phyloP scores from a whole-genome alignment of 257 asterid genomes.

The Ligustrum vulgare region DNA sequence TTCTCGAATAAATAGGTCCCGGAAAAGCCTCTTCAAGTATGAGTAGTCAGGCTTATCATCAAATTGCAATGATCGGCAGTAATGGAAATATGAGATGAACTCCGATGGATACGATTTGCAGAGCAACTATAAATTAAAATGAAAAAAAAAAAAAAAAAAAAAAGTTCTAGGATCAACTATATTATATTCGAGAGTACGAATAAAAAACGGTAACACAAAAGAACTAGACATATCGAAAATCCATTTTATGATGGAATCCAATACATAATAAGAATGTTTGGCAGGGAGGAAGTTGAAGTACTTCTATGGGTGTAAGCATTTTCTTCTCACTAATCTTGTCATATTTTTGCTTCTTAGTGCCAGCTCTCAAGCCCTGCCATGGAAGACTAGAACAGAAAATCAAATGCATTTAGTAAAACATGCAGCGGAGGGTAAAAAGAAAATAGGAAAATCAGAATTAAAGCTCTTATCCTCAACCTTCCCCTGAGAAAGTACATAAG shows the following conservation, averaged over 20 bases:
- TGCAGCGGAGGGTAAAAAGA: not conserved
- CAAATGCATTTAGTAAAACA: not conserved
- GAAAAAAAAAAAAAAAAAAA: not conserved
- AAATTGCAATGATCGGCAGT: conserved; percentile 54
- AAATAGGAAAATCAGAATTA: not conserved
- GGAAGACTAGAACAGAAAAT: conserved; percentile 39
- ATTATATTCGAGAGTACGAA: not conserved
- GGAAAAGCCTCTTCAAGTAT: conserved; percentile 54
- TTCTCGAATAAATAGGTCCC: conserved; percentile 54
- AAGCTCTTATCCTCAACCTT: conserved; percentile 31
- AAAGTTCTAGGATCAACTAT: not conserved
- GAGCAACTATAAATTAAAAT: conserved; percentile 29
- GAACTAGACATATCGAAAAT: not conserved
- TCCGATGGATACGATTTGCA: conserved; percentile 54
- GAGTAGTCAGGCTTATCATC: conserved; percentile 61
- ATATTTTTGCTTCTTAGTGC: conserved; percentile 54
- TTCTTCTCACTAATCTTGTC: conserved; percentile 58
- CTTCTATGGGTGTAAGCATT: conserved; percentile 57
- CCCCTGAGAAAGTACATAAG: conserved; percentile 57
- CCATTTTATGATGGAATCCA: not conserved
- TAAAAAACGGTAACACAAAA: not conserved
- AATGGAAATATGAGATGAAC: conserved; percentile 50
- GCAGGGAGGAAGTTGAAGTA: conserved; percentile 19
- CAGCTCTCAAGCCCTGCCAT: conserved; percentile 62
- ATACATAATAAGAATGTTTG: not conserved